Evolutionary conservation across 768 basidiomycete genomes (phyloP), one percentile per base, ranked within the genome.

Genomic region (Russula earlei): DNA sequence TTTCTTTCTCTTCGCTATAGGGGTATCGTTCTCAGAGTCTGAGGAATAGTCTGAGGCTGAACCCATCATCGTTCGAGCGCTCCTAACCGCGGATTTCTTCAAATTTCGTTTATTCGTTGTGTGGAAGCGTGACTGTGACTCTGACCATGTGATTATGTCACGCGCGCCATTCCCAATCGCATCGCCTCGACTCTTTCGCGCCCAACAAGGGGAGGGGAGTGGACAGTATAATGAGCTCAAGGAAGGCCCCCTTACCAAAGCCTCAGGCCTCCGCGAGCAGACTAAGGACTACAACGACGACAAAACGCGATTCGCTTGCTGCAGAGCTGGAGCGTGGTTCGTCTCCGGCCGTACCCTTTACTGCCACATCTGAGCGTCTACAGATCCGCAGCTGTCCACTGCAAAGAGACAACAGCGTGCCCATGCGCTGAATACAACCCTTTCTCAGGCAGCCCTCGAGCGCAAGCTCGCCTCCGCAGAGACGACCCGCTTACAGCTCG

Each of bases 401-500:
- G 77, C 84, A 12, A 87, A 85, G 67, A 77, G 85, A 11, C 82
- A 81, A 46, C 83, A 84, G 60, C 79, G 82, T n/a, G 65, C 77
- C 0, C 80, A 83, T 60, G 76, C 79, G 0, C 81, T 89, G 62
- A 75, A 78, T 0, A 79, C 83, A 0, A 76, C 79, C 50, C 74
- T 87, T 62, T 70, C 80, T 2, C 79, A 82, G 60, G 77, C 85
- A 3, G 72, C 78, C 1, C 72, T 89, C 17, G 85, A 89, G 63
- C 72, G 87, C n/a, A 81, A 83, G 59, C 75, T 90, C 1, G 69
- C 81, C 9, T 71, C 82, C 3, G 75, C 80, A 0, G 81, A 87
- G 57, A 77, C 82, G 0, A 72, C 78, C 6, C 82, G 81, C 59
- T 68, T 78, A 20, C 84, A 87, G 36, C 70, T 87, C 36, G 85